These are phyloP conservation scores for Eimeria necatrix DNA, from an alignment of 169 alveolate species.

Conservation along the genomic window DNA sequence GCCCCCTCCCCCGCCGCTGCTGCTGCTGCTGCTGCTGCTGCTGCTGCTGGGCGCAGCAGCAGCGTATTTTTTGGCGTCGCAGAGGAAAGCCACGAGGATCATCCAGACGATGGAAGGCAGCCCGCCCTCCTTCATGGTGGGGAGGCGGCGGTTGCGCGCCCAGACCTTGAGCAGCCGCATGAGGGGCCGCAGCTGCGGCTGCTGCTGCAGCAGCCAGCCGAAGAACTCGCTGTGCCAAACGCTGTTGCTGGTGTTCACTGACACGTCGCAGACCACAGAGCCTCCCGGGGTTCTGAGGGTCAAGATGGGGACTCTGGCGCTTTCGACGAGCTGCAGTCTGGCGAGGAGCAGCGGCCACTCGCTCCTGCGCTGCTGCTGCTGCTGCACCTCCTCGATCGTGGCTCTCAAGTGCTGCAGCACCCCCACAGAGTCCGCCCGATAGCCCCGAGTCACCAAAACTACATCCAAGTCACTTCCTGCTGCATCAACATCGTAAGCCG, in stretches of 20 bases:
- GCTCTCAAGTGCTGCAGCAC: slow-evolving; percentile 85
- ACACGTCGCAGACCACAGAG: slow-evolving; percentile 91
- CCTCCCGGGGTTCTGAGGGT: slow-evolving; percentile 88
- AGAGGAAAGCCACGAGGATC: slow-evolving; percentile 86
- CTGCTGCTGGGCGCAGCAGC: neutral
- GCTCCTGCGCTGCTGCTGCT: slow-evolving; percentile 75
- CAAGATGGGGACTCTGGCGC: slow-evolving; percentile 94
- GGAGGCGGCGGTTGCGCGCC: slow-evolving; percentile 90
- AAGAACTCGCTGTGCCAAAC: slow-evolving; percentile 92
- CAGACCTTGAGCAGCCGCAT: slow-evolving; percentile 92
- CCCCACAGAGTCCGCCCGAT: slow-evolving; percentile 82
- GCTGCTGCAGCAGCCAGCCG: slow-evolving; percentile 85
- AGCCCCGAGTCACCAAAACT: slow-evolving; percentile 82
- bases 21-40: slow-evolving; percentile 43
- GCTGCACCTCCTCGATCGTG: slow-evolving; percentile 82
- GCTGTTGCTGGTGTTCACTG: slow-evolving; percentile 92
- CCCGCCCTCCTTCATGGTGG: slow-evolving; percentile 95
- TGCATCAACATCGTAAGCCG: slow-evolving; percentile 90
- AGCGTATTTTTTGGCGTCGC: slow-evolving; percentile 28
- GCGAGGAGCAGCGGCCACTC: slow-evolving; percentile 80
- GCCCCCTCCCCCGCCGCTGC: neutral
- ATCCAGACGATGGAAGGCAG: slow-evolving; percentile 94
- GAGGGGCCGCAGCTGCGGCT: slow-evolving; percentile 90
- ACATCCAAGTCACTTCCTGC: slow-evolving; percentile 88
- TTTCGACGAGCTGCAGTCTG: slow-evolving; percentile 90